Evolutionary conservation across 1,139 yeast species (phyloP).

Genomic region (Protomyces inundatus): DNA sequence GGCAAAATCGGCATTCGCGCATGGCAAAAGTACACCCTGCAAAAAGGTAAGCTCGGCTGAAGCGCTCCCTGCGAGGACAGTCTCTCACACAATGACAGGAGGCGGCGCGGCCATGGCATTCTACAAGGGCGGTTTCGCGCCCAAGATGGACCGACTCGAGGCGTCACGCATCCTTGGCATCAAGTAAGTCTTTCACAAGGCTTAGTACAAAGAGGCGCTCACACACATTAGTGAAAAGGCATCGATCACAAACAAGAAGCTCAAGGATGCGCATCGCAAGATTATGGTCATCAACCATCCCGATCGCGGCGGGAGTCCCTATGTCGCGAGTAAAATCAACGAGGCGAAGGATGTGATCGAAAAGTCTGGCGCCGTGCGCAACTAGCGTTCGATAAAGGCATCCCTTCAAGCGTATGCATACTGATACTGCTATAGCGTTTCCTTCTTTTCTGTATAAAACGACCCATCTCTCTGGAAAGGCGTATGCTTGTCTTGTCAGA

Average conservation of each 20-base stretch:
- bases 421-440: too few species aligned
- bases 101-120: slow-evolving; percentile 47
- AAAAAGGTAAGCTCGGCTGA: neutral
- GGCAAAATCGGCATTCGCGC: slow-evolving; percentile 25
- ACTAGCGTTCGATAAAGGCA: neutral
- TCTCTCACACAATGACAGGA: neutral
- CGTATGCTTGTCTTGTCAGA: neutral
- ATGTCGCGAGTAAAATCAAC: slow-evolving; percentile 89
- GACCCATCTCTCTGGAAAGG: neutral
- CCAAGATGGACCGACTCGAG: slow-evolving; percentile 83
- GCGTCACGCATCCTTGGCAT: slow-evolving; percentile 83
- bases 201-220: too few species aligned
- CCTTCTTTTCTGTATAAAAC: neutral
- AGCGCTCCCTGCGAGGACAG: neutral
- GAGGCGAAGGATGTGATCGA: slow-evolving; percentile 94
- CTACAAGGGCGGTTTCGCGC: slow-evolving; percentile 80
- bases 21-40: slow-evolving; percentile 26
- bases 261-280: slow-evolving; percentile 87
- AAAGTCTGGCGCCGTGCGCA: slow-evolving; percentile 40
- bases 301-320: slow-evolving; percentile 96
- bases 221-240: slow-evolving; percentile 46
- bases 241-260: slow-evolving; percentile 64
- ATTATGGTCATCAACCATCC: slow-evolving; percentile 96
- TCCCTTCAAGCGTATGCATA: neutral
- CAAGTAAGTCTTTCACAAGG: slow-evolving; percentile 39